Evolutionary conservation across 1,284 basidiomycete species (phyloP).

Genomic region (Rhodotorula mucilaginosa): DNA sequence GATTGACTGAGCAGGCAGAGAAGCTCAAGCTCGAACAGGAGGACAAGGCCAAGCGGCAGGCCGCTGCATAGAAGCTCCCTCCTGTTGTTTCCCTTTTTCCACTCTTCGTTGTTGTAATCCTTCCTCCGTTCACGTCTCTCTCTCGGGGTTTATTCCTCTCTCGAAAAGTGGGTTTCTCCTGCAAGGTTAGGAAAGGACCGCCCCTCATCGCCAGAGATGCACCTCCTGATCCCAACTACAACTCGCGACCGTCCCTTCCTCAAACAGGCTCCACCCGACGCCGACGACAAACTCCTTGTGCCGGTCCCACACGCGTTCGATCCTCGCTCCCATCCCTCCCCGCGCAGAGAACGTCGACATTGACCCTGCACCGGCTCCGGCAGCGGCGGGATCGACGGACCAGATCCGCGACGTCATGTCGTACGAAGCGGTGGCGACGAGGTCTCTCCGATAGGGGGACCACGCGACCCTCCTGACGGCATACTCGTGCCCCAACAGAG

Average conservation of each 20-base stretch:
- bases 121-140: neutral
- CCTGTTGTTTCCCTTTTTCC: neutral
- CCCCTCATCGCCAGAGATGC: slow-evolving; percentile 59
- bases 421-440: slow-evolving; percentile 82
- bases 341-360: slow-evolving; percentile 55
- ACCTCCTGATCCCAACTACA: slow-evolving; percentile 87
- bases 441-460: slow-evolving; percentile 58
- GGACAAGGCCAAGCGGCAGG: slow-evolving; percentile 12
- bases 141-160: neutral
- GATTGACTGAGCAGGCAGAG: slow-evolving; percentile 29
- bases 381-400: slow-evolving; percentile 51
- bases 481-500: slow-evolving; percentile 53
- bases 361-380: slow-evolving; percentile 57
- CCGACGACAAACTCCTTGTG: slow-evolving; percentile 96
- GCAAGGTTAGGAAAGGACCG: neutral
- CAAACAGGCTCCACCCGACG: slow-evolving; percentile 76
- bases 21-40: slow-evolving; percentile 33
- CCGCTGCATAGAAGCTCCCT: neutral
- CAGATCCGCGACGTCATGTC: slow-evolving; percentile 95
- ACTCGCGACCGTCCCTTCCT: slow-evolving; percentile 77
- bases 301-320: slow-evolving; percentile 70
- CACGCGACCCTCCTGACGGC: slow-evolving; percentile 54
- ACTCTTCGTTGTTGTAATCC: neutral
- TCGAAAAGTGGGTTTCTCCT: neutral
- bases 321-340: slow-evolving; percentile 42